phyloP scores from a whole-genome alignment of 371 early-diverging fungal species.

The Hamiltosporidium tvaerminnensis region DNA sequence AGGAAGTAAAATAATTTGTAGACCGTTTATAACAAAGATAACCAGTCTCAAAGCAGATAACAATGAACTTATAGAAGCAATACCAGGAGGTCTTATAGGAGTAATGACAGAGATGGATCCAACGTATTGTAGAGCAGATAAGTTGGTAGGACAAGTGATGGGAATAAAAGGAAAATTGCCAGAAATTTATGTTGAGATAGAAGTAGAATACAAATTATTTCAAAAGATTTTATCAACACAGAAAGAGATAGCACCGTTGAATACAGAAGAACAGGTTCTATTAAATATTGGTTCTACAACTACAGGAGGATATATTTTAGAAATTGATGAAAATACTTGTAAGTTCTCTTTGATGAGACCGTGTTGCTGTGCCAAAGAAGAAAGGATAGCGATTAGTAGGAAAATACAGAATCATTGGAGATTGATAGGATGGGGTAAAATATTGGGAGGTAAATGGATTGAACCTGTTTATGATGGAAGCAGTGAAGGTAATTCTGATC shows the following conservation, averaged over 20 bases:
- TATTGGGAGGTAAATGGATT: constrained; percentile 67
- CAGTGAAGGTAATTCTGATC: too few relatives aligned
- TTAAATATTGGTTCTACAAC: constrained; percentile 94
- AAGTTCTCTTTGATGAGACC: constrained; percentile 79
- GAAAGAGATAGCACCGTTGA: constrained; percentile 65
- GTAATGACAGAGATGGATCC: constrained; percentile 98
- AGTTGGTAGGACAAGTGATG: constrained; percentile 92
- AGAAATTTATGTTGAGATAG: constrained; percentile 76
- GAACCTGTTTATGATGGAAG: constrained; percentile 35
- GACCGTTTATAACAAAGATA: constrained; percentile 78
- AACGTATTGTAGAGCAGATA: constrained; percentile 87
- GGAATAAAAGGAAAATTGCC: constrained; percentile 85
- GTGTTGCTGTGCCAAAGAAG: constrained; percentile 87
- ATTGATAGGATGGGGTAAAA: constrained; percentile 88
- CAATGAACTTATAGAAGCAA: constrained; percentile 81
- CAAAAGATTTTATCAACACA: constrained; percentile 78
- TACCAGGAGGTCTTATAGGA: constrained; percentile 98
- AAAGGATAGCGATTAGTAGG: constrained; percentile 86
- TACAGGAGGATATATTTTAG: constrained; percentile 77
- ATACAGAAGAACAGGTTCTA: constrained; percentile 79
- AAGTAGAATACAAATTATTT: constrained; percentile 85
- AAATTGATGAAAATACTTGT: constrained; percentile 67
- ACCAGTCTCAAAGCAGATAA: constrained; percentile 76
- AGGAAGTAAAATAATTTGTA: constrained; percentile 68
- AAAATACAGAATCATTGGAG: constrained; percentile 98